Evolutionary conservation across 257 asterid genomes (phyloP), one percentile per base, ranked within the genome.

Genomic region (Lycium barbarum): DNA sequence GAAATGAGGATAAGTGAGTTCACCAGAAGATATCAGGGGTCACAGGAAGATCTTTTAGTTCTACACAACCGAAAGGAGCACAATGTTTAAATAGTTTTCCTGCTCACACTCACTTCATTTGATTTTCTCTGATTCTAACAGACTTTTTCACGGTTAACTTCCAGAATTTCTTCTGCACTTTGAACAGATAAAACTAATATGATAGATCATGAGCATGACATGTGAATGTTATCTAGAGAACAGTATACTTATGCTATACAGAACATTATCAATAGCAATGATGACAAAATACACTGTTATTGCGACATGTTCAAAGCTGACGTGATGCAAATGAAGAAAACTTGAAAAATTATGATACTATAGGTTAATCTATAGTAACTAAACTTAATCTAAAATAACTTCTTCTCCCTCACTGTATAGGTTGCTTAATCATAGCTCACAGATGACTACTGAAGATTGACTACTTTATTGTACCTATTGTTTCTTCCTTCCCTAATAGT

Each of bases 21-120:
- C 7, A 45, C 33, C 80, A 1, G 36, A 0, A 72, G n/a, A 72
- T 4, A 72, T 45, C 38, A 22, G 11, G 61, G 2, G 7, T 49
- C 43, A 18, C 45, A 18, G 40, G 4, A 47, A 45, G 80, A 73
- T 73, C 11, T 43, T 4, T 1, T 72, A 43, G 57, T 72, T 1
- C 80, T 72, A 43, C 58, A 9, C 80, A 9, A n/a, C 17, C 2
- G 1, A 40, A 70, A 9, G 35, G 57, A 72, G 57, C 57, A 43
- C 57, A 72, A 72, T 8, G 55, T 43, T 0, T 43, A 72, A n/a
- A 72, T 72, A 43, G 35, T 43, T 72, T 72, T 72, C 57, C 57
- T 72, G 80, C 80, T 72, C 79, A 10, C 79, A 10, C 17, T 72
- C 36, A 18, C 18, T 72, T 72, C 80, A 11, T n/a, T 43, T 43